Percentiles rank a stretch among this genome's conserved stretches.
Evolutionary conservation across 305 asterid genomes (phyloP).

Genomic region (Fraxinus platypoda): DNA sequence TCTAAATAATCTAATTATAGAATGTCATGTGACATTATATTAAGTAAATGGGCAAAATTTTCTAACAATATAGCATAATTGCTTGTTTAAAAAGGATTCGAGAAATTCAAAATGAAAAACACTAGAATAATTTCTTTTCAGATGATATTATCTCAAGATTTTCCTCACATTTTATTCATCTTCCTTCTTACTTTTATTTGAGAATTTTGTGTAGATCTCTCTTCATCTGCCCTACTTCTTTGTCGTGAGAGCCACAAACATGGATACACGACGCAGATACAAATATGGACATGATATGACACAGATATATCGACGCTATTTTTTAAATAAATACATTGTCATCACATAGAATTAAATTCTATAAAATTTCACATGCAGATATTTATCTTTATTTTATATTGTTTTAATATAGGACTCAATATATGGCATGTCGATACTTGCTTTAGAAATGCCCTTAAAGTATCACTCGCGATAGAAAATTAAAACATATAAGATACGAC

Average conservation of each 20-base stretch:
- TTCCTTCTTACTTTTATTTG: neutral
- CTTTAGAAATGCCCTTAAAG: neutral
- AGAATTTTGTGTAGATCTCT: neutral
- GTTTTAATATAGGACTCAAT: no score
- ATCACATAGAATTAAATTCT: no score
- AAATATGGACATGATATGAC: neutral
- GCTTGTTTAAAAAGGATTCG: no score
- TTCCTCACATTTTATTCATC: neutral
- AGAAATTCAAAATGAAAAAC: neutral
- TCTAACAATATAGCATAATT: no score
- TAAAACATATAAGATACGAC: neutral
- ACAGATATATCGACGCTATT: neutral
- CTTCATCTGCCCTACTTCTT: neutral
- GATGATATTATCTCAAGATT: neutral
- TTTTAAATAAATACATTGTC: neutral
- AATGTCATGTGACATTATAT: no score
- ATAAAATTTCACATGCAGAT: no score
- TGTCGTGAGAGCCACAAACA: neutral
- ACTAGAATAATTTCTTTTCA: neutral
- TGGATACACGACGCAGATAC: neutral
- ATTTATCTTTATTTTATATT: no score
- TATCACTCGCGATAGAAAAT: neutral
- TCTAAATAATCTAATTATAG: no score
- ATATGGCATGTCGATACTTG: no score
- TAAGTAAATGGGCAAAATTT: no score